A percentile compares a stretch with the other conserved stretches of the same genome.
phyloP scores from a whole-genome alignment of 2,329 filamentous ascomycete genomes.

The Aspergillus japonicus region DNA sequence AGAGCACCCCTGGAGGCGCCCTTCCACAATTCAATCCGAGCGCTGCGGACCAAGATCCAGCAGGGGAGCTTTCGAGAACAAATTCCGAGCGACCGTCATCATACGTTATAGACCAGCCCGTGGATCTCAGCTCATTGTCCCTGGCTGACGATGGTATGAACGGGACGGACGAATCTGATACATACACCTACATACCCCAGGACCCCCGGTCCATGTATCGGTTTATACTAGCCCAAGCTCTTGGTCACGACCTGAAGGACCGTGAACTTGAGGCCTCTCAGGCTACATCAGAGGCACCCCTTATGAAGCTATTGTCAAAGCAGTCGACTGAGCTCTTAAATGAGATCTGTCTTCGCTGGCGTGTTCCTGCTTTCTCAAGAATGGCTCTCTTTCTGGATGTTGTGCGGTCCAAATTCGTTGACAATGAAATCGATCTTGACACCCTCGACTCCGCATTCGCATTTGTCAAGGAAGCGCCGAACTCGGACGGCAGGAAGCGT shows the following conservation, averaged over 20 bases:
- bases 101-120: conserved; percentile 64
- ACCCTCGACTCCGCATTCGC: conserved; percentile 82
- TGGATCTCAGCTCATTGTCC: conserved; percentile 60
- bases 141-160: conserved; percentile 51
- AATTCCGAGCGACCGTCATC: conserved; percentile 50
- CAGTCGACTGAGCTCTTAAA: conserved; percentile 78
- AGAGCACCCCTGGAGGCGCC: conserved; percentile 62
- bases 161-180: conserved; percentile 48
- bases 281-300: conserved; percentile 48
- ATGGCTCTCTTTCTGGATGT: conserved; percentile 82
- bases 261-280: conserved; percentile 52
- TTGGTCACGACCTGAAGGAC: conserved; percentile 62
- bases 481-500: conserved; percentile 62
- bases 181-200: conserved; percentile 85
- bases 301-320: conserved; percentile 64
- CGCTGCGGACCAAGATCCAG: conserved; percentile 34
- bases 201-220: conserved; percentile 82
- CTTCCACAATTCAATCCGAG: conserved; percentile 58
- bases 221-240: conserved; percentile 73
- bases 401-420: conserved; percentile 77
- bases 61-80: conserved; percentile 47
- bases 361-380: conserved; percentile 78
- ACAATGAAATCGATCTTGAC: conserved; percentile 76
- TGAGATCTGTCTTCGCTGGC: conserved; percentile 84
- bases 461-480: conserved; percentile 70